Conservation (phyloP, 192 early-diverging fungal species). For the Entomortierella lignicola region DNA sequence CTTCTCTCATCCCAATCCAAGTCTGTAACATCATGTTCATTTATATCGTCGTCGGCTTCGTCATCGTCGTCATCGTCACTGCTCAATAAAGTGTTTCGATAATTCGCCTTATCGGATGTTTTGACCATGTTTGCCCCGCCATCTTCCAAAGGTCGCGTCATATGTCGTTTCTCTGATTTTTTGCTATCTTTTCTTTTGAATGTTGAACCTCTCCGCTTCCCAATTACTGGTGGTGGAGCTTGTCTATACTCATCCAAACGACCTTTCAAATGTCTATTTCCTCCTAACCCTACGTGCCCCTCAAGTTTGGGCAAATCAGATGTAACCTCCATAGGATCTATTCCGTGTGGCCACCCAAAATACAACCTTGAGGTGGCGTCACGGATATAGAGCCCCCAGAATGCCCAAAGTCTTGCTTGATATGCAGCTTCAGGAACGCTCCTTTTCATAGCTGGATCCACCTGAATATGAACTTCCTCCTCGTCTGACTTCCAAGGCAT, state of each 20-base stretch:
- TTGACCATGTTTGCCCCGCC: background rate
- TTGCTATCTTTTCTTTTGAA: background rate
- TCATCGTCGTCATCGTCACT: constrained; percentile 19
- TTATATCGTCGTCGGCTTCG: constrained; percentile 2
- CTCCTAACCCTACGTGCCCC: constrained; percentile 16
- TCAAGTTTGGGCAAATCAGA: constrained; percentile 28
- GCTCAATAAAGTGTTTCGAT: background rate
- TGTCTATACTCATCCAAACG: background rate
- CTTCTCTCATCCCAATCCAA: constrained; percentile 1
- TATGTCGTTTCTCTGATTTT: constrained; percentile 4
- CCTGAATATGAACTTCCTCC: too few species aligned
- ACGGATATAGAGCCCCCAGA: constrained; percentile 34
- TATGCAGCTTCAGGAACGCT: constrained; percentile 22
- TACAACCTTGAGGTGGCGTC: constrained; percentile 19
- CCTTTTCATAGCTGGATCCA: background rate
- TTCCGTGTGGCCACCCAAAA: constrained; percentile 23
- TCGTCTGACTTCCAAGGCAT: background rate
- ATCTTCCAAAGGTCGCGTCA: background rate
- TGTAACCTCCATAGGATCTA: constrained; percentile 11
- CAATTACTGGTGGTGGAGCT: background rate
- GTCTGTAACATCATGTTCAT: constrained; percentile 1
- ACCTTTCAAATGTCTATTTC: background rate
- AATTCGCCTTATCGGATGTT: background rate
- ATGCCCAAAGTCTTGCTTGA: constrained; percentile 27
- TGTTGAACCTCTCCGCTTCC: constrained; percentile 6